These are phyloP conservation scores for Septoria linicola DNA, from an alignment of 2,329 filamentous ascomycete genomes.

Conservation along the genomic window DNA sequence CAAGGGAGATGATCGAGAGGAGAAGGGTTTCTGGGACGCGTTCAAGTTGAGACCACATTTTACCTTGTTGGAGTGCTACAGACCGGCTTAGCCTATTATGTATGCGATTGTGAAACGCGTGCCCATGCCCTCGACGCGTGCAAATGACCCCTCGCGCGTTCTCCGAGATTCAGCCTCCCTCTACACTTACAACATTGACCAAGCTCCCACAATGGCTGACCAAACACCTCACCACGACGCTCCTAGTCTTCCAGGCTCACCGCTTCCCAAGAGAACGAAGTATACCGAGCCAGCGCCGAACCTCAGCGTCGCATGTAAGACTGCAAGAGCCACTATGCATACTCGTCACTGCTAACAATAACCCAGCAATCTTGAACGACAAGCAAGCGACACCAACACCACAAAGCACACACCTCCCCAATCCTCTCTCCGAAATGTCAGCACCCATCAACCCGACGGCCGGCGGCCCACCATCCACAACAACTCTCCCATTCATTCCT, in stretches of 20 bases:
- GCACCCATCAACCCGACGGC: slow-evolving; percentile 20
- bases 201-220: slow-evolving; percentile 31
- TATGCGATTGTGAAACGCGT: slow-evolving; percentile 7
- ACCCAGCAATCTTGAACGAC: slow-evolving; percentile 40
- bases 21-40: slow-evolving; percentile 20
- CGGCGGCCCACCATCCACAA: slow-evolving; percentile 12
- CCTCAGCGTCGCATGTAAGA: slow-evolving; percentile 39
- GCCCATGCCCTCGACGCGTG: slow-evolving; percentile 1
- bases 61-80: slow-evolving; percentile 13
- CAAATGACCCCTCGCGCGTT: not conserved
- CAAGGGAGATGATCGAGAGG: slow-evolving; percentile 8
- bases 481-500: slow-evolving; percentile 31
- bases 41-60: slow-evolving; percentile 18
- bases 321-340: not conserved
- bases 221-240: slow-evolving; percentile 44
- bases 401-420: slow-evolving; percentile 25
- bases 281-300: slow-evolving; percentile 49
- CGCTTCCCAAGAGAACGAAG: slow-evolving; percentile 78
- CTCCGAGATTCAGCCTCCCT: slow-evolving; percentile 7
- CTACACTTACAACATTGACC: not conserved
- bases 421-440: slow-evolving; percentile 29
- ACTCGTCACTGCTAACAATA: not conserved
- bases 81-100: no score
- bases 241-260: slow-evolving; percentile 67
- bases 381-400: slow-evolving; percentile 38